These are phyloP conservation scores for Dioszegia crocea DNA, from an alignment of 768 basidiomycete genomes.

Conservation along the genomic window DNA sequence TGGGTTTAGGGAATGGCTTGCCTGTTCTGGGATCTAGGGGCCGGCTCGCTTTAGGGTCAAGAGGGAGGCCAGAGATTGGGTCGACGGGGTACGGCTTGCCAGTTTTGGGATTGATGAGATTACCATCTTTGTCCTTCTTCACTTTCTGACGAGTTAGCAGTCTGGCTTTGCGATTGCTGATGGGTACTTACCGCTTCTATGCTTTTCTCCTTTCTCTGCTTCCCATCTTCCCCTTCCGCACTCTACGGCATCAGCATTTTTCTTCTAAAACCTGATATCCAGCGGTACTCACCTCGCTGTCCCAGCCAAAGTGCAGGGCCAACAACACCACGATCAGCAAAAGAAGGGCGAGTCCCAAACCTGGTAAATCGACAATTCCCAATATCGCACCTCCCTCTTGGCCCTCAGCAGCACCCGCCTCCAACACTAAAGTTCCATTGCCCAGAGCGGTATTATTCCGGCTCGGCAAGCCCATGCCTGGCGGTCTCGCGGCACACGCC, in stretches of 20 bases:
- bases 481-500: constrained; percentile 9
- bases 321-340: constrained; percentile 20
- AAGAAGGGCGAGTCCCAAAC: constrained; percentile 20
- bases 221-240: not conserved
- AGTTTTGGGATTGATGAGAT: constrained; percentile 7
- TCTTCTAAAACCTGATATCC: not conserved
- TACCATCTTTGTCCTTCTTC: constrained; percentile 2
- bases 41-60: constrained; percentile 3
- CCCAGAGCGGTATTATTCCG: not conserved
- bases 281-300: constrained; percentile 4
- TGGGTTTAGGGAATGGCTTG: constrained; percentile 1
- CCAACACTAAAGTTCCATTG: not conserved
- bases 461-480: not conserved
- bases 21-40: constrained; percentile 4
- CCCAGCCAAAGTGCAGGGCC: constrained; percentile 23
- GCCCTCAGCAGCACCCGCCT: not conserved
- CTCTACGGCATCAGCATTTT: not conserved
- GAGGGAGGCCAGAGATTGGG: constrained; percentile 2
- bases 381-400: constrained; percentile 3
- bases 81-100: constrained; percentile 4
- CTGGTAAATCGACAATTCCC: constrained; percentile 17
- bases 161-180: not conserved
- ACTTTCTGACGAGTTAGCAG: not conserved
- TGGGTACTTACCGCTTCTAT: not conserved
- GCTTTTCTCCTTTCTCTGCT: no score